Base-by-base conservation (phyloP, 169 alveolate species). In the Babesia gibsoni region DNA sequence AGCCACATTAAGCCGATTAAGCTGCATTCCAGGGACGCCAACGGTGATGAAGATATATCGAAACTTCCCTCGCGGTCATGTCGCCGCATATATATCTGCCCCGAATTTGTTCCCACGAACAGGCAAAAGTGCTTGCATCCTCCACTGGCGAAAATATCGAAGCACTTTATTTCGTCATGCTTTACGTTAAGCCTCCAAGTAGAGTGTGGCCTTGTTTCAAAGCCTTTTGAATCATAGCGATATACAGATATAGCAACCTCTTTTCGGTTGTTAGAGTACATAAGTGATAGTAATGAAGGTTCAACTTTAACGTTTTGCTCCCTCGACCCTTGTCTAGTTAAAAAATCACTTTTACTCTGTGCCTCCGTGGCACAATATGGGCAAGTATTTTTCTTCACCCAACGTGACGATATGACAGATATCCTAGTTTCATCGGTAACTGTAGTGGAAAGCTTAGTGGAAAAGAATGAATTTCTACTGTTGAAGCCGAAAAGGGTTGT, bases 181-280 rank as follows among this genome's bases (percentile, higher is more conserved):
- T 32, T 37, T 10, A 25, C 52, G 3, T 27, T 16, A 25, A 77
- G 50, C 45, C 49, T 58, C 18, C 61, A 9, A 0, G 74, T 56
- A 27, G 56, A 12, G 20, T 32, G 3, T 12, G 85, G 81, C 32
- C 41, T 49, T 43, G 25, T 30, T 8, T 12, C 22, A 49, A 77
- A 57, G 3, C 81, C 82, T 14, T 30, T 14, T 10, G 18, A 32
- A 18, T 39, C 73, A 39, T 67, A 77, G 37, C 2, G 36, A 61
- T 77, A 77, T 23, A 77, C 61, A 23, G 69, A 61, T 9, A 61
- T 52, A 1, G 49, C 75, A 7, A 46, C 22, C 30, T 61, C 72
- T 1, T 27, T 2, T 10, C 49, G 20, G 39, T 46, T 48, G 12
- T 27, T 22, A 27, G 46, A 16, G 48, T 61, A 61, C 22, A 61